A percentile compares a stretch with the other conserved stretches of the same genome.
phyloP scores from a whole-genome alignment of 495 filamentous ascomycete species.

The Copromyces sp. region DNA sequence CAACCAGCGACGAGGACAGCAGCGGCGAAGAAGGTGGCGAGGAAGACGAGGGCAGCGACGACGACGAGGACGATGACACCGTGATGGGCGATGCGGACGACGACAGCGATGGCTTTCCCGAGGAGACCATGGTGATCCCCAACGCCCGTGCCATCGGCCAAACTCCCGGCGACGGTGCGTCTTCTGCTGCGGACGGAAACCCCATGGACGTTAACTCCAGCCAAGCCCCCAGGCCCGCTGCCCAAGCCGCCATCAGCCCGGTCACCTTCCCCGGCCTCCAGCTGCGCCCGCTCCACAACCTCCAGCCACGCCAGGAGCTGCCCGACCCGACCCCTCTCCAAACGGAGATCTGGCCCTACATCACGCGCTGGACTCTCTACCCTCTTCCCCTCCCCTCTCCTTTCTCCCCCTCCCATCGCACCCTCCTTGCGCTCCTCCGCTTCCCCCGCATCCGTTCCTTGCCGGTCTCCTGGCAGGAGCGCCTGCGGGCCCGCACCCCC shows the following conservation, averaged over 20 bases:
- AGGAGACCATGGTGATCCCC: neutral
- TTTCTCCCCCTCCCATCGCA: neutral
- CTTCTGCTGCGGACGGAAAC: neutral
- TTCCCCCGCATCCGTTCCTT: neutral
- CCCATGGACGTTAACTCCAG: neutral
- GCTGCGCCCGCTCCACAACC: too few relatives aligned
- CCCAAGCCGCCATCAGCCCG: neutral
- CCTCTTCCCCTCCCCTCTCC: neutral
- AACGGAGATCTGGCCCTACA: neutral
- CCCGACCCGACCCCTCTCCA: neutral
- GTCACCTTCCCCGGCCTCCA: neutral
- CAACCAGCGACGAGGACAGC: neutral
- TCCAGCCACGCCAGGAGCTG: neutral
- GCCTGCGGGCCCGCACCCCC: neutral
- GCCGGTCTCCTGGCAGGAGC: neutral
- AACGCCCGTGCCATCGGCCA: neutral
- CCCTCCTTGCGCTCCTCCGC: neutral
- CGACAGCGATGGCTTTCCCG: neutral
- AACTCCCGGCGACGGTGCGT: neutral
- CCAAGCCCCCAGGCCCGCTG: neutral
- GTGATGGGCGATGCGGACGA: neutral
- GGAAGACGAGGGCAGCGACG: neutral
- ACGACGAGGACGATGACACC: neutral
- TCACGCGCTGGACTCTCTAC: neutral
- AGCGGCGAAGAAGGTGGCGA: neutral